Conservation (phyloP, 1,284 basidiomycete genomes). For the Microbotryum silenes-acaulis region DNA sequence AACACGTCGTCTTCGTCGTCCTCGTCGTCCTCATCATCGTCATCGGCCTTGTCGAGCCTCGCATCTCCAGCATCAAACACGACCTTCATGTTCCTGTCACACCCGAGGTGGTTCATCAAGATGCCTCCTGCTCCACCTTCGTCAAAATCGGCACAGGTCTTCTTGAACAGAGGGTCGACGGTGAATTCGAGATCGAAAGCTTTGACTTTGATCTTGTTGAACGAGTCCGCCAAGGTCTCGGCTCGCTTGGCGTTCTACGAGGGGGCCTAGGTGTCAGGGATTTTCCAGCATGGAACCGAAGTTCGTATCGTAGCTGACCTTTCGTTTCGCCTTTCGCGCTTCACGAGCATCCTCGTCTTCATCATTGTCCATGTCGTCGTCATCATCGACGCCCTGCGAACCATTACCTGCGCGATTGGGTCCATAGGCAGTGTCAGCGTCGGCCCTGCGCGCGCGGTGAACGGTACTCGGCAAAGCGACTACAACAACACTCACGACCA, state of each 20-base stretch:
- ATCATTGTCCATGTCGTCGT: constrained; percentile 52
- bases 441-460: not conserved
- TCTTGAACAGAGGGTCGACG: constrained; percentile 93
- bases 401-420: not conserved
- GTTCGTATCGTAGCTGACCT: constrained; percentile 3
- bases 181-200: constrained; percentile 80
- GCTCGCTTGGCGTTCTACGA: constrained; percentile 17
- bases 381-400: constrained; percentile 42
- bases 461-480: too few relatives aligned
- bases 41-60: constrained; percentile 60
- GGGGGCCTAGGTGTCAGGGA: not conserved
- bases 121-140: constrained; percentile 93
- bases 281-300: not conserved
- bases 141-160: constrained; percentile 97
- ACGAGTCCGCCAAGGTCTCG: constrained; percentile 74
- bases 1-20: constrained; percentile 43
- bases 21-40: constrained; percentile 53
- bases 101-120: constrained; percentile 73
- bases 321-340: constrained; percentile 48
- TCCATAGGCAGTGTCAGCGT: constrained; percentile 7
- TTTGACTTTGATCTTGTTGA: constrained; percentile 74
- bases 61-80: constrained; percentile 96
- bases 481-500: constrained; percentile 24
- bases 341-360: constrained; percentile 47
- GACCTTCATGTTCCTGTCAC: constrained; percentile 73